These are phyloP conservation scores for Aristolochia fimbriata DNA, from an alignment of 164 flowering plant species.

Conservation along the genomic window DNA sequence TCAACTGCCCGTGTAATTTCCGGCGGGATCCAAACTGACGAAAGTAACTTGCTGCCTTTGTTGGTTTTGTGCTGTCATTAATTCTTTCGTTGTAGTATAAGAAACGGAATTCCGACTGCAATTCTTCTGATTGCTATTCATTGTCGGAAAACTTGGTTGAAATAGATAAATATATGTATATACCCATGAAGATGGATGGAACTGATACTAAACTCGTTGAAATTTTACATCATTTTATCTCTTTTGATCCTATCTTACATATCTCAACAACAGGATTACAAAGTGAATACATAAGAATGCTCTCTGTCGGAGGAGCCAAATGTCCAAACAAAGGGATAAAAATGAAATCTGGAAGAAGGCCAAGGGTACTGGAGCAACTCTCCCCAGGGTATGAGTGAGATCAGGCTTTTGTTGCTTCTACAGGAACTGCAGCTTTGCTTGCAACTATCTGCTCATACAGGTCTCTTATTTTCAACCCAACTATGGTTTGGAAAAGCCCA, in stretches of 20 bases:
- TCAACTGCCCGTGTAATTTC: too few species aligned
- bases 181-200: too few species aligned
- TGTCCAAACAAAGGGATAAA: not conserved
- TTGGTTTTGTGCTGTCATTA: too few species aligned
- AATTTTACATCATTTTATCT: not conserved
- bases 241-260: not conserved
- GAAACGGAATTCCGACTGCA: too few species aligned
- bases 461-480: conserved; percentile 85
- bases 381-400: not conserved
- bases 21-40: too few species aligned
- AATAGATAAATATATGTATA: too few species aligned
- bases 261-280: not conserved
- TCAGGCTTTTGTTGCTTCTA: conserved; percentile 5
- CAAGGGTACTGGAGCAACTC: not conserved
- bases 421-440: conserved; percentile 32
- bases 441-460: conserved; percentile 75
- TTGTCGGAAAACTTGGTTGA: too few species aligned
- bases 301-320: not conserved
- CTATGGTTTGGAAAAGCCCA: conserved; percentile 87
- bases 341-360: not conserved
- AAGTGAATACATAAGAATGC: not conserved
- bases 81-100: too few species aligned
- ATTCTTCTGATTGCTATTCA: too few species aligned
- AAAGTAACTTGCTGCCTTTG: too few species aligned
- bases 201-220: too few species aligned